Percentiles rank a stretch among this genome's conserved stretches.
phyloP scores from a whole-genome alignment of 2,329 filamentous ascomycete genomes.

The Graphilbum fragrans region DNA sequence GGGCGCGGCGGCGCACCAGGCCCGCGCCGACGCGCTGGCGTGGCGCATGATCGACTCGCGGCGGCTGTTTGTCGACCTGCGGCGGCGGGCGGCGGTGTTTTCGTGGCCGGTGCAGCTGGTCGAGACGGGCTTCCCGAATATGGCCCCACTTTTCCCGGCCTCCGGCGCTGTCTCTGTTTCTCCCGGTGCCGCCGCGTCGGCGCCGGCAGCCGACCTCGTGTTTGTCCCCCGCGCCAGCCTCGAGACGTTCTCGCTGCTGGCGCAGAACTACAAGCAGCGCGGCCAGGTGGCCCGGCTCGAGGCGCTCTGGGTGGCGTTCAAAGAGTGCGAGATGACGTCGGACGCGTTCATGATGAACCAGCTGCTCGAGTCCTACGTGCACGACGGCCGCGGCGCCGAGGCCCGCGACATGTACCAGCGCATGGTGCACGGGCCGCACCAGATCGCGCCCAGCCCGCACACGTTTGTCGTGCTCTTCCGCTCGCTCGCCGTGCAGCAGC shows the following conservation, averaged over 20 bases:
- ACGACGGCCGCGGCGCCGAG: slow-evolving; percentile 40
- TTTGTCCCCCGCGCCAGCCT: slow-evolving; percentile 49
- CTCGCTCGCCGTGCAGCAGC: slow-evolving; percentile 38
- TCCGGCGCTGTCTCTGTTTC: background rate
- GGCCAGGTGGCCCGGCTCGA: slow-evolving; percentile 44
- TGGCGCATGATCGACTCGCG: slow-evolving; percentile 68
- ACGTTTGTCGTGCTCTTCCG: slow-evolving; percentile 61
- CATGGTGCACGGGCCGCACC: slow-evolving; percentile 30
- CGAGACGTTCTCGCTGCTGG: slow-evolving; percentile 67
- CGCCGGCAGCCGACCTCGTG: slow-evolving; percentile 12
- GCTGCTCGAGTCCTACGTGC: slow-evolving; percentile 54
- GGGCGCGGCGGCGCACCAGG: slow-evolving; percentile 37
- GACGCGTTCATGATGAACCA: slow-evolving; percentile 73
- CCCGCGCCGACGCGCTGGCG: slow-evolving; percentile 54
- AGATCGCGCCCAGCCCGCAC: slow-evolving; percentile 48
- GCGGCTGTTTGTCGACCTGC: slow-evolving; percentile 46
- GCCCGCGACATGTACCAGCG: slow-evolving; percentile 43
- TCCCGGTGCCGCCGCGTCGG: background rate
- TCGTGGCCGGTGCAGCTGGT: slow-evolving; percentile 16
- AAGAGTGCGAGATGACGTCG: slow-evolving; percentile 48
- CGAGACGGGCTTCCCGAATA: too few species aligned
- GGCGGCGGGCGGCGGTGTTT: slow-evolving; percentile 20
- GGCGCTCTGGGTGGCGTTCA: slow-evolving; percentile 49
- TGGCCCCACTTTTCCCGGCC: slow-evolving; percentile 1
- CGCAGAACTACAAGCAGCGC: slow-evolving; percentile 58